Base-by-base conservation (phyloP, 169 alveolate species). In the Plasmodium billcollinsi region DNA sequence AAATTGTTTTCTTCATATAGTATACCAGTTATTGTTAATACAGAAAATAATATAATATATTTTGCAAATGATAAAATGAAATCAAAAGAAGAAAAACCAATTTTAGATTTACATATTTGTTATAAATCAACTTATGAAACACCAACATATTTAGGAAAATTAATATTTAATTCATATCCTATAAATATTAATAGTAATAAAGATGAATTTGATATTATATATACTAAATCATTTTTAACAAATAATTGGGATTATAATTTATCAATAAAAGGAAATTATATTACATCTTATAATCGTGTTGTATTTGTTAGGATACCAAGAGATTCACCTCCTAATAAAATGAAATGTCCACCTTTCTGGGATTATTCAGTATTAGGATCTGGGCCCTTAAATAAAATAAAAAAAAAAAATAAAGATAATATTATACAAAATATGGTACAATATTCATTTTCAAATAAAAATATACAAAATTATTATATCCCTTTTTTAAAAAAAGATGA, bases 151-250 rank as follows among this genome's bases (percentile, higher is more conserved):
- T 71, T 83, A 58, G 91, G 91, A 21, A 83, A 83, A 56, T 66
- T 83, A 21, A 69, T 26, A 18, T 83, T 83, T 29, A 83, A 83
- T 69, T 52, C 91, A 0, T 71, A 83, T 50, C 91, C 91, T 5
- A n/a, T 56, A 47, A 33, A 69, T 24, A 18, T 83, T 14, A 49
- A 69, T 49, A 83, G 62, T 21, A 59, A 70, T 20, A 21, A 69
- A 5, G 56, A 67, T 58, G 69, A 83, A 1, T 67, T 69, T 26
- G 85, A 83, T 58, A 62, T 29, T 6, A 83, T 83, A 54, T 83
- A 83, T 49, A 83, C 91, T 8, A 52, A 83, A 56, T 83, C 91
- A 2, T 83, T 83, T 83, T 71, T 83, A 83, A 83, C 91, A 11
- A 39, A 61, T 7, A 83, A 83, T 43, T 83, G 91, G 91, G 85